Percentiles rank a stretch among this genome's conserved stretches.
Conservation (phyloP, 805 yeast genomes). For the Zygotorulaspora florentina region DNA sequence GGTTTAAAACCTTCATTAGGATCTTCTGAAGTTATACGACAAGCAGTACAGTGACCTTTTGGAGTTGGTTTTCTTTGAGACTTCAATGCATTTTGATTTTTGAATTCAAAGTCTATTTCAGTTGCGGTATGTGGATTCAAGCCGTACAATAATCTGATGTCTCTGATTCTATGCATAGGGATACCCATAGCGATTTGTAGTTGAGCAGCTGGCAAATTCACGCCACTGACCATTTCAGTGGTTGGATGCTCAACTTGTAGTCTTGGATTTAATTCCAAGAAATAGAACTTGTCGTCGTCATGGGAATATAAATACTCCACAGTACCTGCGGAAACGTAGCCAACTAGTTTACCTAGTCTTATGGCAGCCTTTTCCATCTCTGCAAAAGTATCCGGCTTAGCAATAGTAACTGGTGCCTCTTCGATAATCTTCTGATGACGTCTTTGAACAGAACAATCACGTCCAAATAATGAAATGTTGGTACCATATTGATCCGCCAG, state of each 20-base stretch:
- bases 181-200: constrained; percentile 99
- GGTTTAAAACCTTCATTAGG: constrained; percentile 99
- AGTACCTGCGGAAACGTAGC: constrained; percentile 98
- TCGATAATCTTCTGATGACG: constrained; percentile 98
- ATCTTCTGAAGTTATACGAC: constrained; percentile 98
- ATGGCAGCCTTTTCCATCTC: constrained; percentile 97
- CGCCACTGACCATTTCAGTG: constrained; percentile 99
- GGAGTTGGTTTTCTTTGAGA: constrained; percentile 92
- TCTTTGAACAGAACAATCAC: constrained; percentile 99
- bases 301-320: constrained; percentile 96
- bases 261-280: constrained; percentile 95
- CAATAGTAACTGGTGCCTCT: constrained; percentile 98
- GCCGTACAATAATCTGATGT: constrained; percentile 89
- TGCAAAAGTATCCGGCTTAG: constrained; percentile 76
- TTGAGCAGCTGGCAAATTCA: constrained; percentile 97
- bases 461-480: constrained; percentile 93
- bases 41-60: constrained; percentile 98
- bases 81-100: constrained; percentile 61
- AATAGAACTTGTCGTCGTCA: constrained; percentile 90
- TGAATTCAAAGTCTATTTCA: constrained; percentile 86
- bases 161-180: constrained; percentile 91
- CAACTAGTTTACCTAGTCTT: constrained; percentile 92
- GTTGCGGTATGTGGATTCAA: constrained; percentile 92
- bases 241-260: constrained; percentile 99
- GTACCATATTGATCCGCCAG: constrained; percentile 98